These are phyloP conservation scores for Aquilaria sinensis DNA, from an alignment of 345 rosid species.

Conservation along the genomic window DNA sequence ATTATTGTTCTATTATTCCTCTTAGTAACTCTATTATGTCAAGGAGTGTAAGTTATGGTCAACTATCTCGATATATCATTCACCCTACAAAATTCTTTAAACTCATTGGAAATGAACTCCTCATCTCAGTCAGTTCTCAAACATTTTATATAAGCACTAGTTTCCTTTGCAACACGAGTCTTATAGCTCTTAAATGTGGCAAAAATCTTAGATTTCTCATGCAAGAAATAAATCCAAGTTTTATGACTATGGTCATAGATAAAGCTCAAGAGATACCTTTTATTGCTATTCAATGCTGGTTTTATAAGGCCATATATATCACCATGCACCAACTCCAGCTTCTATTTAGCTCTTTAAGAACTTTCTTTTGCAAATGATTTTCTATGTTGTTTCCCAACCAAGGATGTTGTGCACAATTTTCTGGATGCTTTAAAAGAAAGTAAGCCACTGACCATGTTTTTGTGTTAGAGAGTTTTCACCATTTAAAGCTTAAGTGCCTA, in stretches of 20 bases:
- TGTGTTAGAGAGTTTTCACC: background rate
- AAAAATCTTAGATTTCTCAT: background rate
- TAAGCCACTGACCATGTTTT: constrained; percentile 8
- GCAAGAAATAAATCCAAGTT: constrained; percentile 6
- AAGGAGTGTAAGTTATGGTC: background rate
- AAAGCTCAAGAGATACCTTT: constrained; percentile 12
- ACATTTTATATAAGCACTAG: background rate
- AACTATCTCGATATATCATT: too few species aligned
- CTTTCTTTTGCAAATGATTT: background rate
- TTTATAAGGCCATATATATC: constrained; percentile 10
- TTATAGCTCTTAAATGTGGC: constrained; percentile 2
- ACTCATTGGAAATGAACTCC: background rate
- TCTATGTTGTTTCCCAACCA: background rate
- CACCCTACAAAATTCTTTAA: too few species aligned
- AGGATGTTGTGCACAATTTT: background rate
- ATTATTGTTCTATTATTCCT: background rate
- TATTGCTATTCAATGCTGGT: constrained; percentile 1
- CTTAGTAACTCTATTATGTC: constrained; percentile 5
- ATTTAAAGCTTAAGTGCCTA: constrained; percentile 9
- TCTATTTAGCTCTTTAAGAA: constrained; percentile 5
- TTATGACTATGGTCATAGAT: constrained; percentile 2
- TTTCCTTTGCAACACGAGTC: background rate
- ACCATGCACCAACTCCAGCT: constrained; percentile 1
- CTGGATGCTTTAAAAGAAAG: background rate
- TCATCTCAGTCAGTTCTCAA: background rate